Conservation (phyloP, 2,329 filamentous ascomycete genomes). For the Ophiostoma montium region DNA sequence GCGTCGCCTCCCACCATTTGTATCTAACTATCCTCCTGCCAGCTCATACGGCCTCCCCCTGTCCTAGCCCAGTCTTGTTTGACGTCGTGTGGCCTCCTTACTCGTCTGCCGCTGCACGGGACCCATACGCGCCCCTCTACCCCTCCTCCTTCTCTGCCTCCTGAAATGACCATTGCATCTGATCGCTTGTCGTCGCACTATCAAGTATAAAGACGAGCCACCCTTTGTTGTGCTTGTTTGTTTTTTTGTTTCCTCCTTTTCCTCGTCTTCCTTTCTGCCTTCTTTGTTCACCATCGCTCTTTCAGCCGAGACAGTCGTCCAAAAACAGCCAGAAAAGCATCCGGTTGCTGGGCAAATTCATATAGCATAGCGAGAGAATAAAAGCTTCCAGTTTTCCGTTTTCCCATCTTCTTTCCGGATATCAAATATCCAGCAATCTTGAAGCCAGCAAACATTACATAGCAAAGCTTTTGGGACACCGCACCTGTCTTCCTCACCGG, state of each 20-base stretch:
- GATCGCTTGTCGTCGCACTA: too few relatives aligned
- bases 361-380: slow-evolving; percentile 12
- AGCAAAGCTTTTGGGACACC: background rate
- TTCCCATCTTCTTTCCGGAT: background rate
- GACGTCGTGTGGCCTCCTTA: slow-evolving; percentile 6
- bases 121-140: slow-evolving; percentile 3
- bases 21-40: background rate
- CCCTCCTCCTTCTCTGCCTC: background rate
- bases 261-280: background rate
- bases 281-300: background rate
- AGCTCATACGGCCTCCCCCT: slow-evolving; percentile 3
- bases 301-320: background rate
- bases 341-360: background rate
- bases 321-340: background rate
- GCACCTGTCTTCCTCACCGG: background rate
- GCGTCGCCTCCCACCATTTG: background rate
- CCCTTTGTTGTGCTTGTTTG: background rate
- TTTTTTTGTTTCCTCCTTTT: background rate
- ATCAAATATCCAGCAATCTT: background rate
- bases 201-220: too few relatives aligned
- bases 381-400: slow-evolving; percentile 7
- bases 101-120: slow-evolving; percentile 5
- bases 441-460: background rate
- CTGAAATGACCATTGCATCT: background rate
- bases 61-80: slow-evolving; percentile 5